Percentiles rank a stretch among this genome's conserved stretches.
Conservation (phyloP, 2,329 filamentous ascomycete species). For the Lecanicillium sp. region DNA sequence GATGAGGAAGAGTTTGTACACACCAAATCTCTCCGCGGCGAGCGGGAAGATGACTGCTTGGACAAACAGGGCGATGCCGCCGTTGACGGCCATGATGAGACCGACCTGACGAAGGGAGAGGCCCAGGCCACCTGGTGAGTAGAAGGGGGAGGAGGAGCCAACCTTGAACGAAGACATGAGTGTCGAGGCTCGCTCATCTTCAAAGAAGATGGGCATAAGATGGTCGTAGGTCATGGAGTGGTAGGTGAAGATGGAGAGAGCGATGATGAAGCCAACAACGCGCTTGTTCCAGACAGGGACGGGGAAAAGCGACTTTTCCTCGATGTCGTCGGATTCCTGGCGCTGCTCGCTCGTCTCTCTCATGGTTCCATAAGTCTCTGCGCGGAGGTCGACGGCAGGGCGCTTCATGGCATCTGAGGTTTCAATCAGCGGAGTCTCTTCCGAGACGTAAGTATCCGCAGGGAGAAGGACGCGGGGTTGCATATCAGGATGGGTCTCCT, state of each 20-base stretch:
- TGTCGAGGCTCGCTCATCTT: constrained; percentile 56
- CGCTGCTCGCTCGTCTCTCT: constrained; percentile 40
- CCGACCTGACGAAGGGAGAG: constrained; percentile 58
- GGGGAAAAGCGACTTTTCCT: constrained; percentile 29
- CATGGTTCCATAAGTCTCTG: constrained; percentile 77
- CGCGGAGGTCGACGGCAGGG: constrained; percentile 64
- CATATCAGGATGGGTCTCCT: constrained; percentile 86
- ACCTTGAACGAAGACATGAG: constrained; percentile 30
- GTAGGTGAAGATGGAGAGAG: constrained; percentile 85
- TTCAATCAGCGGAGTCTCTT: constrained; percentile 68
- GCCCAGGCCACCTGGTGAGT: constrained; percentile 57
- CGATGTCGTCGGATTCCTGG: constrained; percentile 30
- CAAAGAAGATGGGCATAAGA: constrained; percentile 85
- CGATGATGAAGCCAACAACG: constrained; percentile 71
- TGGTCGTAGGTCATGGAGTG: constrained; percentile 95
- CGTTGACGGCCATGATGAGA: constrained; percentile 54
- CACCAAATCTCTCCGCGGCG: constrained; percentile 51
- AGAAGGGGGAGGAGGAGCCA: constrained; percentile 38
- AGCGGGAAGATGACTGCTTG: constrained; percentile 57
- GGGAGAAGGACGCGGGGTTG: constrained; percentile 47
- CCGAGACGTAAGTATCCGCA: constrained; percentile 47
- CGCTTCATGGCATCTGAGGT: constrained; percentile 70
- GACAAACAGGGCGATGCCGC: constrained; percentile 52
- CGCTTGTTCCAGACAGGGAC: constrained; percentile 48
- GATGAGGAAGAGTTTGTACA: constrained; percentile 53